Conservation (phyloP, 1,139 yeast species). For the Suhomyces chickasaworum region DNA sequence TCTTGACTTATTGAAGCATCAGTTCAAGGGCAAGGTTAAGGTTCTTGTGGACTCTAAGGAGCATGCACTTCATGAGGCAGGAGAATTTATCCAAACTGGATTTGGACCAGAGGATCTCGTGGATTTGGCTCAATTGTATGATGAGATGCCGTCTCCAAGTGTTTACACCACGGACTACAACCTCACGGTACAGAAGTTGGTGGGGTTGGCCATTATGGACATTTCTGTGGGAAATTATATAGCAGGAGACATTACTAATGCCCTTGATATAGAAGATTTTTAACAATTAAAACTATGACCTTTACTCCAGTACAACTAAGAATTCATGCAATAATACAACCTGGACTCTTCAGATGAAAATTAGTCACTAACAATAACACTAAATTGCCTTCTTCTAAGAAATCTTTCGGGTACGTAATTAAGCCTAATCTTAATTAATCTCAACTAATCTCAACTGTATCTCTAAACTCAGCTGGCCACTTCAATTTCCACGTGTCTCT, state of each 20-base stretch:
- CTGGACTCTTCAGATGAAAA: no score
- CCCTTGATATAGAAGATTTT: conserved; percentile 6
- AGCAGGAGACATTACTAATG: conserved; percentile 15
- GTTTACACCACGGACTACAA: conserved; percentile 19
- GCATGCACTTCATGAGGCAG: conserved; percentile 62
- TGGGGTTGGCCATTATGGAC: conserved; percentile 67
- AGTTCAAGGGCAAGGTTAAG: conserved; percentile 27
- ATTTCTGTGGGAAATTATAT: conserved; percentile 44
- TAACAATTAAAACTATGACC: not conserved
- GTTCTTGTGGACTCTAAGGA: conserved; percentile 62
- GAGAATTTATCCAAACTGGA: conserved; percentile 56
- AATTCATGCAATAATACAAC: no score
- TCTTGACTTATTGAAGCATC: conserved; percentile 37
- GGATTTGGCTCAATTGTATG: conserved; percentile 45
- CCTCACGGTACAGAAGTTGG: conserved; percentile 52
- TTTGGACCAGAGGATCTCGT: conserved; percentile 39
- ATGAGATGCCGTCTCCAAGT: conserved; percentile 12
- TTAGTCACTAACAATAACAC: no score
- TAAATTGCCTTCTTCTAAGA: no score
- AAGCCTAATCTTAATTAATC: no score
- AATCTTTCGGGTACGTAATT: no score
- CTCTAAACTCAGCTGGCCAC: no score
- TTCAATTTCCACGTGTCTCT: no score
- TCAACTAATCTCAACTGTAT: no score
- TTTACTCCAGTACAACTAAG: no score